Conservation (phyloP, 441 rosid genomes). For the Manihot esculenta region DNA sequence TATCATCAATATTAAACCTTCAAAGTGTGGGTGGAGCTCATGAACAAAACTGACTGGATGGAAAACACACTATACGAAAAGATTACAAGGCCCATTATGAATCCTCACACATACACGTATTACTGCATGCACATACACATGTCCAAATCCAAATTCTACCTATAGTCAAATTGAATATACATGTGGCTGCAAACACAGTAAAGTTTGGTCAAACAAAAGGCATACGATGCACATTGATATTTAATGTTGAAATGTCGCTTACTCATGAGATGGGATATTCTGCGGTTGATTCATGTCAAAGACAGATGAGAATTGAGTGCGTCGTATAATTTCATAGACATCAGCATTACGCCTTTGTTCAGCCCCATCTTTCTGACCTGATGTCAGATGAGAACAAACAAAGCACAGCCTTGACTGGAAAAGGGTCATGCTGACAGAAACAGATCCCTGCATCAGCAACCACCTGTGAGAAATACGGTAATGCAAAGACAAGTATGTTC, state of each 20-base stretch:
- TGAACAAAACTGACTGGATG: neutral
- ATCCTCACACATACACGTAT: neutral
- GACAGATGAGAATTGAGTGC: conserved; percentile 77
- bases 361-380: conserved; percentile 94
- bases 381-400: conserved; percentile 96
- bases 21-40: neutral
- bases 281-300: conserved; percentile 71
- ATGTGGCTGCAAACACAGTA: neutral
- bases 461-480: conserved; percentile 23
- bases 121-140: neutral
- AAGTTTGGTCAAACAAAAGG: neutral
- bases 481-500: conserved; percentile 7
- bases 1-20: neutral
- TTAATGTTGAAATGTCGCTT: conserved; percentile 30
- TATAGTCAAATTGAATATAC: neutral
- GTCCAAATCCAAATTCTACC: neutral
- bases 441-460: conserved; percentile 80
- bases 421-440: conserved; percentile 91
- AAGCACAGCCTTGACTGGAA: conserved; percentile 95
- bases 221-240: conserved; percentile 3
- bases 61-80: neutral
- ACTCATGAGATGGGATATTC: conserved; percentile 94
- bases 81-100: neutral
- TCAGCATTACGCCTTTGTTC: conserved; percentile 88
- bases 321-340: conserved; percentile 74